Evolutionary conservation across 1,284 basidiomycete species (phyloP).

Genomic region (Apiotrichum domesticum): DNA sequence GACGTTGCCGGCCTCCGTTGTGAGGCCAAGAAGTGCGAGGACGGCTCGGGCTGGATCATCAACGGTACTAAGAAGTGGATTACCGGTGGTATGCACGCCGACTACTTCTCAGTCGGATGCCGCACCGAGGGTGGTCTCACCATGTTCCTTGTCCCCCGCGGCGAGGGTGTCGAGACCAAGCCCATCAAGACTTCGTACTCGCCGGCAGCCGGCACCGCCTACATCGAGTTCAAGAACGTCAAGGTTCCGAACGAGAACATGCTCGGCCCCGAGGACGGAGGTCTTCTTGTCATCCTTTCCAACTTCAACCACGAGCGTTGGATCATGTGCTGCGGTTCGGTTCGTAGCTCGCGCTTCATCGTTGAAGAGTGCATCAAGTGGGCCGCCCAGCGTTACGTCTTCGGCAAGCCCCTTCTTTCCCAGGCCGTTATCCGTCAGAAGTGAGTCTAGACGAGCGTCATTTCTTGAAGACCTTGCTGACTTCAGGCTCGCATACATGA

Average conservation of each 20-base stretch:
- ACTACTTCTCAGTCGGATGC: slow-evolving; percentile 38
- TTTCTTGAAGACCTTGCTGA: neutral
- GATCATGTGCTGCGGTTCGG: slow-evolving; percentile 46
- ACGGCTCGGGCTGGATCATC: slow-evolving; percentile 67
- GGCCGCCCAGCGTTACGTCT: slow-evolving; percentile 71
- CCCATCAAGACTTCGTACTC: slow-evolving; percentile 82
- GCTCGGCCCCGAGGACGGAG: slow-evolving; percentile 74
- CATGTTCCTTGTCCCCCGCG: slow-evolving; percentile 72
- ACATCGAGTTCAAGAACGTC: slow-evolving; percentile 81
- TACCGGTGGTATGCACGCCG: slow-evolving; percentile 64
- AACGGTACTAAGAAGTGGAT: slow-evolving; percentile 92
- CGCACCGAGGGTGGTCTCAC: slow-evolving; percentile 68
- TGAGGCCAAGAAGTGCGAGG: slow-evolving; percentile 72
- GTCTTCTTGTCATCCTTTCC: slow-evolving; percentile 66
- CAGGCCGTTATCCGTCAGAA: slow-evolving; percentile 80
- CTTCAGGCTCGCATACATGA: slow-evolving; percentile 65
- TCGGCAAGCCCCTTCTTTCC: slow-evolving; percentile 73
- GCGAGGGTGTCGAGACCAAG: slow-evolving; percentile 75
- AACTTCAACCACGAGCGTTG: slow-evolving; percentile 47
- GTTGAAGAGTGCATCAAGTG: slow-evolving; percentile 53
- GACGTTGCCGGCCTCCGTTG: slow-evolving; percentile 80
- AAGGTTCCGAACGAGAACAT: slow-evolving; percentile 79
- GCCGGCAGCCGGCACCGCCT: slow-evolving; percentile 71
- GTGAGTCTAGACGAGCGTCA: slow-evolving; percentile 42
- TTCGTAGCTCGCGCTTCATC: slow-evolving; percentile 38